Evolutionary conservation across 495 filamentous ascomycete genomes (phyloP).

Genomic region (Penicillium argentinense): DNA sequence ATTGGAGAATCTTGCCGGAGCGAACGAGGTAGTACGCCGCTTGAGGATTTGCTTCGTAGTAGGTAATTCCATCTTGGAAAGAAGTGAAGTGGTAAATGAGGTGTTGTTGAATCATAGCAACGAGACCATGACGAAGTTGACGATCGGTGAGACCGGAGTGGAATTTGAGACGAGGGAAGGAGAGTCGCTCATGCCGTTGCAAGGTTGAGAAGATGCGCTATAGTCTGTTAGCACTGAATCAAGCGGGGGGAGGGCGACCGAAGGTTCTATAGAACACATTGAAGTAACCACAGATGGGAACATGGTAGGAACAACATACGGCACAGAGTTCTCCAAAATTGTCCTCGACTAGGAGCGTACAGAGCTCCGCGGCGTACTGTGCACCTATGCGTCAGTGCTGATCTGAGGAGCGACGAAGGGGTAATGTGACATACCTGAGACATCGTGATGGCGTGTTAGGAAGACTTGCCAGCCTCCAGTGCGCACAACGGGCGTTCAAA

Average conservation of each 20-base stretch:
- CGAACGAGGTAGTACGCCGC: slow-evolving; percentile 78
- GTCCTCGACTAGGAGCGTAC: slow-evolving; percentile 83
- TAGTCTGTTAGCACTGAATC: slow-evolving; percentile 7
- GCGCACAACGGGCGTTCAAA: slow-evolving; percentile 64
- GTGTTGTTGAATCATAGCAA: slow-evolving; percentile 83
- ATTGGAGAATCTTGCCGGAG: slow-evolving; percentile 75
- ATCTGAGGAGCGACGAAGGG: slow-evolving; percentile 6
- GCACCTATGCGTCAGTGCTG: slow-evolving; percentile 27
- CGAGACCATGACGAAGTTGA: slow-evolving; percentile 74
- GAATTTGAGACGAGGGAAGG: slow-evolving; percentile 61
- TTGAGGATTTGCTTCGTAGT: slow-evolving; percentile 76
- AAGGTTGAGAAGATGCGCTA: slow-evolving; percentile 81
- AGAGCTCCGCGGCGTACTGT: slow-evolving; percentile 73
- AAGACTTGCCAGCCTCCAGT: slow-evolving; percentile 58
- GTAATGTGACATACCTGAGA: slow-evolving; percentile 49
- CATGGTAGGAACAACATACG: slow-evolving; percentile 53
- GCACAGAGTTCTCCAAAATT: slow-evolving; percentile 85
- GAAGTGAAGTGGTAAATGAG: slow-evolving; percentile 75
- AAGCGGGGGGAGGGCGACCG: no score
- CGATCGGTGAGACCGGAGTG: slow-evolving; percentile 65
- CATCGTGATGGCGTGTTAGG: slow-evolving; percentile 52
- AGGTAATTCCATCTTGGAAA: slow-evolving; percentile 58
- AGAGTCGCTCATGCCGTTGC: slow-evolving; percentile 72
- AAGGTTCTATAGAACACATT: no score
- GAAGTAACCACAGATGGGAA: not conserved